phyloP scores from a whole-genome alignment of 805 yeast species.

The Yamadazyma scolyti region DNA sequence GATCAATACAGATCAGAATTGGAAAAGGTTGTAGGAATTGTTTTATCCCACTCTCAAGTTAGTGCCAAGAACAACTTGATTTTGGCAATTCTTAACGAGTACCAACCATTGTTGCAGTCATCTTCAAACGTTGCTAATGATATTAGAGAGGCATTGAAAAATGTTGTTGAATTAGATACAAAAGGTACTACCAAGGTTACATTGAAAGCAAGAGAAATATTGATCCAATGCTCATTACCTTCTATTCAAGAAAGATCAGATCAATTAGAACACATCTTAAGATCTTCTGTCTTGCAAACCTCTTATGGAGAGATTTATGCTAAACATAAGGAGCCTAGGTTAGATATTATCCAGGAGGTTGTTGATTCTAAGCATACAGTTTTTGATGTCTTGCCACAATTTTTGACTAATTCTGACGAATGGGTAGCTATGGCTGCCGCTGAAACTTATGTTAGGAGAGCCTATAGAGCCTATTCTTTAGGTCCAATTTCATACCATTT shows the following conservation, averaged over 20 bases:
- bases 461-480: slow-evolving; percentile 93
- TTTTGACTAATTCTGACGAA: slow-evolving; percentile 76
- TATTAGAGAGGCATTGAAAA: slow-evolving; percentile 69
- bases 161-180: slow-evolving; percentile 82
- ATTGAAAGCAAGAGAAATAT: slow-evolving; percentile 90
- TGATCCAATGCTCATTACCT: slow-evolving; percentile 95
- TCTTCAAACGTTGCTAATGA: slow-evolving; percentile 64
- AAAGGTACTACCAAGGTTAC: slow-evolving; percentile 92
- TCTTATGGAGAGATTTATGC: slow-evolving; percentile 81
- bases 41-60: slow-evolving; percentile 88
- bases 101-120: slow-evolving; percentile 74
- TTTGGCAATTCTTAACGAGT: slow-evolving; percentile 77
- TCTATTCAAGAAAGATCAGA: slow-evolving; percentile 94
- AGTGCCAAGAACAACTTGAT: slow-evolving; percentile 90
- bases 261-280: slow-evolving; percentile 93
- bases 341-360: slow-evolving; percentile 79
- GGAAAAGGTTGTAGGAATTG: slow-evolving; percentile 64
- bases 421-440: slow-evolving; percentile 95
- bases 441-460: slow-evolving; percentile 93
- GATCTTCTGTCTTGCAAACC: slow-evolving; percentile 85
- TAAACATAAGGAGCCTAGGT: slow-evolving; percentile 77
- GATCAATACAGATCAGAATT: slow-evolving; percentile 81
- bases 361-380: slow-evolving; percentile 96
- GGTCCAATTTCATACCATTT: slow-evolving; percentile 66
- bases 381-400: slow-evolving; percentile 92